Percentiles rank a stretch among this genome's conserved stretches.
phyloP scores from a whole-genome alignment of 1,284 basidiomycete species.

The Trichosporon coremiiforme region DNA sequence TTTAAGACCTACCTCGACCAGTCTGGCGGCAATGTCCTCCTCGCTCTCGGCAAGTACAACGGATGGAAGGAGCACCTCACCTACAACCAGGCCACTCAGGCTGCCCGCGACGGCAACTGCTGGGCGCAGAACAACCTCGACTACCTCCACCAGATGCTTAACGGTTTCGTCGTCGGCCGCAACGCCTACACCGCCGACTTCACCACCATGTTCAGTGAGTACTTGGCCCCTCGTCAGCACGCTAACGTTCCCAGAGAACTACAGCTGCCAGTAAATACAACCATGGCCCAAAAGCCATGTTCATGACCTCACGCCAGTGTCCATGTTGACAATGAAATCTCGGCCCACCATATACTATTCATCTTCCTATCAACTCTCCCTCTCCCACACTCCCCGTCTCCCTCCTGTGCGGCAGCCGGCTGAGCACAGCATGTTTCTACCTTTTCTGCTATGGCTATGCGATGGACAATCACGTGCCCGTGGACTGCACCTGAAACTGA shows the following conservation, averaged over 20 bases:
- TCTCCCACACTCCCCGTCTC: neutral
- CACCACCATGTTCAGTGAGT: slow-evolving; percentile 16
- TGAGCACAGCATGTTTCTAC: neutral
- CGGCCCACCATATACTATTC: neutral
- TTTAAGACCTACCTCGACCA: slow-evolving; percentile 36
- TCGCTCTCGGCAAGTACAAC: slow-evolving; percentile 72
- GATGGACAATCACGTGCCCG: slow-evolving; percentile 11
- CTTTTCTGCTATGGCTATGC: neutral
- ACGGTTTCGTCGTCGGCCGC: slow-evolving; percentile 61
- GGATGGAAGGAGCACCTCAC: slow-evolving; percentile 72
- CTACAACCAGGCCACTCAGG: slow-evolving; percentile 32
- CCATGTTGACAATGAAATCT: slow-evolving; percentile 4
- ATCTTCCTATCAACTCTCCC: neutral
- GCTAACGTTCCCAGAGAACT: slow-evolving; percentile 7
- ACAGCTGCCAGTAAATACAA: neutral
- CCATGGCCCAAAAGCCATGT: neutral
- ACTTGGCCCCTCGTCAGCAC: neutral
- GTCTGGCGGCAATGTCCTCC: slow-evolving; percentile 65
- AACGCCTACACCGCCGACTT: slow-evolving; percentile 3
- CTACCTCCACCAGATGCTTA: slow-evolving; percentile 74
- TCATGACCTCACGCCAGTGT: slow-evolving; percentile 2
- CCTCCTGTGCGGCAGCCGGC: slow-evolving; percentile 12
- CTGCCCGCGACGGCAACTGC: slow-evolving; percentile 57
- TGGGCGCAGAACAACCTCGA: slow-evolving; percentile 64
- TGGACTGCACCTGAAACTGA: neutral